phyloP scores from a whole-genome alignment of 129 eudicot species.

The Scalesia atractyloides region DNA sequence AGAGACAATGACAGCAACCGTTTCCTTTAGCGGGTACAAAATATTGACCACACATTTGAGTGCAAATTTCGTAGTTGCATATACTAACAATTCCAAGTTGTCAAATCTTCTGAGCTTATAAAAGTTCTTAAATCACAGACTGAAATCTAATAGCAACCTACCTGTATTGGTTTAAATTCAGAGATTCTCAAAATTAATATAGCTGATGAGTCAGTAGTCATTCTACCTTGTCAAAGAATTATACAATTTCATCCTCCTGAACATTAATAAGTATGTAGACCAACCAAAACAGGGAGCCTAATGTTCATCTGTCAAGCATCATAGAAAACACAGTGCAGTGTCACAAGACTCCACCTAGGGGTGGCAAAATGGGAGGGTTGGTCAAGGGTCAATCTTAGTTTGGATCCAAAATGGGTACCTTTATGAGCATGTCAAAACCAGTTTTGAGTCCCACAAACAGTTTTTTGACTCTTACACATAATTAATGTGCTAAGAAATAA shows the following conservation, averaged over 20 bases:
- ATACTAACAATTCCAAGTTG: not conserved
- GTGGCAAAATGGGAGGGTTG: not conserved
- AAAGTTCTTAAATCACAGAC: not conserved
- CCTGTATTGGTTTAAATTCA: not conserved
- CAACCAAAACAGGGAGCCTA: conserved; percentile 2
- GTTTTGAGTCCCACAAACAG: not conserved
- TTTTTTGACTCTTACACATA: not conserved
- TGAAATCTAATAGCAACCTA: not conserved
- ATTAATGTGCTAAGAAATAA: not conserved
- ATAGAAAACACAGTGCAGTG: not conserved
- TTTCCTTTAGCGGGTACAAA: not conserved
- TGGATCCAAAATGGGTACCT: not conserved
- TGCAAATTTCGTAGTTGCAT: not conserved
- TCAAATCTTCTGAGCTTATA: conserved; percentile 10
- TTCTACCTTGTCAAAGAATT: not conserved
- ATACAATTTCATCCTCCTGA: not conserved
- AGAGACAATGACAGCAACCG: not conserved
- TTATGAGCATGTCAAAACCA: not conserved
- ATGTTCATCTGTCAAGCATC: not conserved
- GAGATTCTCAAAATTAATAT: not conserved
- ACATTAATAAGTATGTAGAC: not conserved
- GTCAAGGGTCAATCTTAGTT: not conserved
- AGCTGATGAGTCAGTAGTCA: not conserved
- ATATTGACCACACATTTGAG: not conserved
- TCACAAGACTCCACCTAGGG: not conserved